These are phyloP conservation scores for Ganoderma resinaceum DNA, from an alignment of 1,284 basidiomycete genomes.

Conservation along the genomic window DNA sequence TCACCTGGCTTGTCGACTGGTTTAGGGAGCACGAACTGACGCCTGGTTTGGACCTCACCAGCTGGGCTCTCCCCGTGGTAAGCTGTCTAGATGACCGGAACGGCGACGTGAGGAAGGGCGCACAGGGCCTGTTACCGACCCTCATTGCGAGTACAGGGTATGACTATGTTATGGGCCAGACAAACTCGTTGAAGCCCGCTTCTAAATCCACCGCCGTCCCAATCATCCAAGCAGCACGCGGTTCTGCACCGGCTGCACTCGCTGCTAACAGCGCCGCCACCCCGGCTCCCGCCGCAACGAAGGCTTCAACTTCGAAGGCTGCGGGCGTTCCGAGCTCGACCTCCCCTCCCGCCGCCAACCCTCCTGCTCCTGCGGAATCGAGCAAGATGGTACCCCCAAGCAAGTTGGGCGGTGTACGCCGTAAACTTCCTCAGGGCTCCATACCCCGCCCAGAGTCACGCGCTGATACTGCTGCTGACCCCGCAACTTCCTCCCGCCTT, in stretches of 20 bases:
- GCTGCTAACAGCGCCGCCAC: constrained; percentile 22
- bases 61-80: constrained; percentile 78
- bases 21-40: constrained; percentile 71
- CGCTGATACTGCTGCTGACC: constrained; percentile 60
- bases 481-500: constrained; percentile 45
- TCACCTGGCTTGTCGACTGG: constrained; percentile 88
- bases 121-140: constrained; percentile 82
- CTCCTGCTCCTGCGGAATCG: constrained; percentile 28
- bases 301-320: constrained; percentile 37
- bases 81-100: constrained; percentile 91
- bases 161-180: constrained; percentile 88
- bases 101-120: constrained; percentile 91
- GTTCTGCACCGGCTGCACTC: constrained; percentile 37
- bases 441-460: constrained; percentile 65
- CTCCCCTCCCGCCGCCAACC: constrained; percentile 24
- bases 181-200: constrained; percentile 89
- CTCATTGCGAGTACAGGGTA: constrained; percentile 84
- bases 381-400: constrained; percentile 39
- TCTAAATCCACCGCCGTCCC: constrained; percentile 88
- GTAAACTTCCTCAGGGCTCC: constrained; percentile 73
- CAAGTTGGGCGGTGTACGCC: constrained; percentile 70
- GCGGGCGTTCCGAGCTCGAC: constrained; percentile 24
- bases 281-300: constrained; percentile 33
- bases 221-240: constrained; percentile 82
- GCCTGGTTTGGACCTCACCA: constrained; percentile 74